Conservation (phyloP, 208 protist genomes). For the Phytomonas serpens region DNA sequence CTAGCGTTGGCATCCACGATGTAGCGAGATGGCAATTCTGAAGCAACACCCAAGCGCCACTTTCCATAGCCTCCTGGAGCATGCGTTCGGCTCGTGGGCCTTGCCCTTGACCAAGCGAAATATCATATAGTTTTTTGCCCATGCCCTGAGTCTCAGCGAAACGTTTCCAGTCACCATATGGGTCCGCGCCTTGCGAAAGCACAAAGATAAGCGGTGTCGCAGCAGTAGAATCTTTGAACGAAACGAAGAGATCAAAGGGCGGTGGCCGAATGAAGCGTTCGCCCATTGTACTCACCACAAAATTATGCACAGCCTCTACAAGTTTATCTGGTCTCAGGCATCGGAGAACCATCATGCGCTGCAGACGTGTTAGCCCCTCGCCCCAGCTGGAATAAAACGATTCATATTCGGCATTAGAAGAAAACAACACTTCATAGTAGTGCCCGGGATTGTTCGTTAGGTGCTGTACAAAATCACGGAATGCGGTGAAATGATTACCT, state of each 20-base stretch:
- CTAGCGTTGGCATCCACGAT: slow-evolving; percentile 97
- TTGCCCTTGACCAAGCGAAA: slow-evolving; percentile 98
- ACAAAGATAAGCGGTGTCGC: slow-evolving; percentile 97
- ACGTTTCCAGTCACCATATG: slow-evolving; percentile 93
- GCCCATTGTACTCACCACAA: slow-evolving; percentile 88
- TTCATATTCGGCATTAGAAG: slow-evolving; percentile 72
- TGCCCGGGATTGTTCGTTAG: slow-evolving; percentile 68
- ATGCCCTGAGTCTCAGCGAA: slow-evolving; percentile 96
- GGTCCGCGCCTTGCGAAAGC: slow-evolving; percentile 97
- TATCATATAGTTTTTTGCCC: slow-evolving; percentile 91
- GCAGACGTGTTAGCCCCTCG: slow-evolving; percentile 82
- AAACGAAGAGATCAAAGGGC: slow-evolving; percentile 93
- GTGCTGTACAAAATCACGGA: slow-evolving; percentile 75
- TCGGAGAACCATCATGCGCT: slow-evolving; percentile 94
- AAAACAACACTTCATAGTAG: slow-evolving; percentile 92
- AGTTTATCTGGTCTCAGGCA: slow-evolving; percentile 97
- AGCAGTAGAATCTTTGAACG: slow-evolving; percentile 92
- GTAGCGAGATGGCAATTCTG: slow-evolving; percentile 98
- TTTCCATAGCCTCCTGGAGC: slow-evolving; percentile 91
- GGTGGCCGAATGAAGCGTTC: slow-evolving; percentile 95
- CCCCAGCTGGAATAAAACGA: slow-evolving; percentile 76
- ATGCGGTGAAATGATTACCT: slow-evolving; percentile 63
- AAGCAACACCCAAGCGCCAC: slow-evolving; percentile 94
- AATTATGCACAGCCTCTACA: slow-evolving; percentile 93
- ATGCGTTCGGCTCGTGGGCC: slow-evolving; percentile 94